Conservation (phyloP, 1,139 yeast genomes). For the Candida mesenterica region DNA sequence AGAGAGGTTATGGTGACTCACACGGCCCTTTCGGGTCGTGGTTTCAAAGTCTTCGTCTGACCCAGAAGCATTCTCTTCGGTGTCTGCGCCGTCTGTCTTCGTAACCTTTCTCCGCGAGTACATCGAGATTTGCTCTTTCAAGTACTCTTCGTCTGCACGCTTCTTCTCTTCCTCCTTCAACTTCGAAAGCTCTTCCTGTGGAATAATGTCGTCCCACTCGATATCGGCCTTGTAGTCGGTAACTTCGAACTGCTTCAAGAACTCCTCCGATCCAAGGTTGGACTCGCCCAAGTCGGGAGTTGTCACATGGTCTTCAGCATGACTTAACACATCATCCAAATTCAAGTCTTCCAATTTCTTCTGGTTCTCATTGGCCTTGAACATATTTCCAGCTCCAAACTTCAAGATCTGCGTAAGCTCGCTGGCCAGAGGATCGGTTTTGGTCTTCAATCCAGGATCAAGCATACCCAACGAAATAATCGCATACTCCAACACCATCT, state of each 20-base stretch:
- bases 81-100: conserved; percentile 32
- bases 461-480: conserved; percentile 94
- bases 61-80: conserved; percentile 5
- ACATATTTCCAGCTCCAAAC: conserved; percentile 99
- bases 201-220: conserved; percentile 99
- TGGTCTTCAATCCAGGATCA: conserved; percentile 54
- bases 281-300: conserved; percentile 97
- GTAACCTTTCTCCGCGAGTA: conserved; percentile 80
- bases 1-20: conserved; percentile 54
- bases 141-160: conserved; percentile 78
- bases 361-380: conserved; percentile 87
- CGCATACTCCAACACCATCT: conserved; percentile 97
- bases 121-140: conserved; percentile 88
- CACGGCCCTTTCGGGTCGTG: conserved; percentile 25
- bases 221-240: conserved; percentile 98
- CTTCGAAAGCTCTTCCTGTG: conserved; percentile 86
- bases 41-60: conserved; percentile 42
- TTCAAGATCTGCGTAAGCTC: conserved; percentile 91
- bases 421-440: conserved; percentile 71
- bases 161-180: conserved; percentile 90
- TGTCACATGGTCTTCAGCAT: conserved; percentile 96
- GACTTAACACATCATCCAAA: conserved; percentile 91
- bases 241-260: conserved; percentile 94
- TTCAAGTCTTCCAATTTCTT: conserved; percentile 93
- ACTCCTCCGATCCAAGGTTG: conserved; percentile 97